Conservation (phyloP, 257 asterid species). For the Schizonepeta tenuifolia region DNA sequence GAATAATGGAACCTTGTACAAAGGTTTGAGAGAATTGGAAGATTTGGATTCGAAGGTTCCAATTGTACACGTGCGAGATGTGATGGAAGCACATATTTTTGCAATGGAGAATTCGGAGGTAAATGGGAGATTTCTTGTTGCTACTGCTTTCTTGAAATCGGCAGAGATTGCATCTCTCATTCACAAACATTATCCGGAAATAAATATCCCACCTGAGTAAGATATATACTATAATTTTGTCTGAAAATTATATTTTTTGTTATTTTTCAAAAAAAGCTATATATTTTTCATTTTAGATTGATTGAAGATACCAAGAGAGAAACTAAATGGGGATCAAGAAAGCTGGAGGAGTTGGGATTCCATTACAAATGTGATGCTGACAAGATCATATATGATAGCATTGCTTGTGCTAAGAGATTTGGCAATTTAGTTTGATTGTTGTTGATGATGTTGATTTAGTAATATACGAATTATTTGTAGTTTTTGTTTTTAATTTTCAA, state of each 20-base stretch:
- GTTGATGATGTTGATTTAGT: too few relatives aligned
- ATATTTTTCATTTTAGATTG: too few relatives aligned
- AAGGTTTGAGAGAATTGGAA: slow-evolving; percentile 51
- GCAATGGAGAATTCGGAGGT: slow-evolving; percentile 43
- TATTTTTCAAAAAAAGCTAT: too few relatives aligned
- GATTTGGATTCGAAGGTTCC: slow-evolving; percentile 59
- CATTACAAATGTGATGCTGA: too few relatives aligned
- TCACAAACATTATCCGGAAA: slow-evolving; percentile 32
- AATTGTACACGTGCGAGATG: slow-evolving; percentile 55
- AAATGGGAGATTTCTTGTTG: slow-evolving; percentile 60
- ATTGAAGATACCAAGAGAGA: too few relatives aligned
- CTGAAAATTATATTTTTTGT: background rate
- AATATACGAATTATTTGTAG: too few relatives aligned
- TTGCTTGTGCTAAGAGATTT: too few relatives aligned
- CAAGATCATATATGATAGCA: too few relatives aligned
- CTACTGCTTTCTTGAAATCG: slow-evolving; percentile 42
- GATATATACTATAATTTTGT: background rate
- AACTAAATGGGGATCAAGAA: too few relatives aligned
- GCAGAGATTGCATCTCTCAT: slow-evolving; percentile 49
- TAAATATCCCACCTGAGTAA: slow-evolving; percentile 44
- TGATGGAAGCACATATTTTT: slow-evolving; percentile 55
- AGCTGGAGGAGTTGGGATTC: too few relatives aligned
- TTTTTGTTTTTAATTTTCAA: too few relatives aligned
- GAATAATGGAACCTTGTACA: slow-evolving; percentile 22
- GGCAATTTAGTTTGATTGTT: too few relatives aligned